Evolutionary conservation across 768 basidiomycete genomes (phyloP).

Genomic region (Lactarius hatsudake): DNA sequence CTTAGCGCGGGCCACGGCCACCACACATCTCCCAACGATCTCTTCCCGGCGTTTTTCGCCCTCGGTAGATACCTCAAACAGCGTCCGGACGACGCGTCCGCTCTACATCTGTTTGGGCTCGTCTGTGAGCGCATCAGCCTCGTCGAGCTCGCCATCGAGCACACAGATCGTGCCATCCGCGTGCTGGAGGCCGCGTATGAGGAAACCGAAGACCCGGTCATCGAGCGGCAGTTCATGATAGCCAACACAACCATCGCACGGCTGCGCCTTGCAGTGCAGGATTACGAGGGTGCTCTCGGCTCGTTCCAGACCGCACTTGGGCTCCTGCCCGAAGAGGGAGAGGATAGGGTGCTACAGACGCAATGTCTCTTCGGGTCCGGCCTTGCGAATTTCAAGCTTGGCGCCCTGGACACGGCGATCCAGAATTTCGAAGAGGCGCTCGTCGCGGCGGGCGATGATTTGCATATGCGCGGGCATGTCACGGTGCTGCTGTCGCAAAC

Average conservation of each 20-base stretch:
- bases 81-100: conserved; percentile 66
- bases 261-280: conserved; percentile 56
- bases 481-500: conserved; percentile 79
- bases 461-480: conserved; percentile 58
- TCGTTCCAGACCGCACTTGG: conserved; percentile 73
- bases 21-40: conserved; percentile 39
- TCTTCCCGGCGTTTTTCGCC: conserved; percentile 79
- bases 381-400: conserved; percentile 64
- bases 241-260: conserved; percentile 83
- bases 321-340: conserved; percentile 50
- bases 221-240: conserved; percentile 77
- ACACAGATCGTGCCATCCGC: conserved; percentile 59
- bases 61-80: conserved; percentile 72
- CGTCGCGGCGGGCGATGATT: conserved; percentile 49
- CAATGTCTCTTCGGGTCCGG: conserved; percentile 72
- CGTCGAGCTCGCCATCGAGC: conserved; percentile 52
- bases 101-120: conserved; percentile 79
- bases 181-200: conserved; percentile 89
- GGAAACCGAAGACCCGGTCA: conserved; percentile 70
- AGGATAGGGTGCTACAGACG: conserved; percentile 47
- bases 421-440: conserved; percentile 65
- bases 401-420: conserved; percentile 61
- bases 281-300: conserved; percentile 60
- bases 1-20: conserved; percentile 29
- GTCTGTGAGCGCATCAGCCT: conserved; percentile 84